These are phyloP conservation scores for Diaporthe helianthi DNA, from an alignment of 2,329 filamentous ascomycete genomes.

Conservation along the genomic window DNA sequence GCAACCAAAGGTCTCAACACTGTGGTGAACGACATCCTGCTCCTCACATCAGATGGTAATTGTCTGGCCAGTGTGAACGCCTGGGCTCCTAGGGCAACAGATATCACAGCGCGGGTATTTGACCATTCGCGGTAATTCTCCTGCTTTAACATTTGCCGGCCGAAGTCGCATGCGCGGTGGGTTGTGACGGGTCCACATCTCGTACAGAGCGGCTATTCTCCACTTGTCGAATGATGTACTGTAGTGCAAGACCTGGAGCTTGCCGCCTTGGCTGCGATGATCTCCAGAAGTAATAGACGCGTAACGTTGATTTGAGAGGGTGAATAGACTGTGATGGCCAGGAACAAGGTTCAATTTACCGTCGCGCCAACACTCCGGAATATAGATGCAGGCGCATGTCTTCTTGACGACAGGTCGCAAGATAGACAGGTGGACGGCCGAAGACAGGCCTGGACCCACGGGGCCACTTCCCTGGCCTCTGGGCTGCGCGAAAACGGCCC, in stretches of 20 bases:
- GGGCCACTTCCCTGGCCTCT: slow-evolving; percentile 33
- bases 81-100: not conserved
- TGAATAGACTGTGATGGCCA: not conserved
- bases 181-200: slow-evolving; percentile 24
- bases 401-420: slow-evolving; percentile 30
- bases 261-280: slow-evolving; percentile 24
- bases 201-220: slow-evolving; percentile 30
- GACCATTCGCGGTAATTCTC: slow-evolving; percentile 30
- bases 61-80: not conserved
- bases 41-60: not conserved
- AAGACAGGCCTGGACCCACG: slow-evolving; percentile 34
- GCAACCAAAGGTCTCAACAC: not conserved
- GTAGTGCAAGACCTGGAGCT: slow-evolving; percentile 29
- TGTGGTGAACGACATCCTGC: not conserved
- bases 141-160: slow-evolving; percentile 29
- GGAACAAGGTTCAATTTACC: not conserved
- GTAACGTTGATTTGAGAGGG: slow-evolving; percentile 15
- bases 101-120: slow-evolving; percentile 30
- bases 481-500: slow-evolving; percentile 33
- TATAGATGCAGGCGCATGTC: slow-evolving; percentile 18
- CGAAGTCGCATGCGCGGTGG: slow-evolving; percentile 28
- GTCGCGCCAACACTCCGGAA: slow-evolving; percentile 2
- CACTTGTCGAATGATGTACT: slow-evolving; percentile 31
- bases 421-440: slow-evolving; percentile 21
- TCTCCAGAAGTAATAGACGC: slow-evolving; percentile 16